Evolutionary conservation across 2,329 filamentous ascomycete genomes (phyloP).

Genomic region (Sporothrix globosa): DNA sequence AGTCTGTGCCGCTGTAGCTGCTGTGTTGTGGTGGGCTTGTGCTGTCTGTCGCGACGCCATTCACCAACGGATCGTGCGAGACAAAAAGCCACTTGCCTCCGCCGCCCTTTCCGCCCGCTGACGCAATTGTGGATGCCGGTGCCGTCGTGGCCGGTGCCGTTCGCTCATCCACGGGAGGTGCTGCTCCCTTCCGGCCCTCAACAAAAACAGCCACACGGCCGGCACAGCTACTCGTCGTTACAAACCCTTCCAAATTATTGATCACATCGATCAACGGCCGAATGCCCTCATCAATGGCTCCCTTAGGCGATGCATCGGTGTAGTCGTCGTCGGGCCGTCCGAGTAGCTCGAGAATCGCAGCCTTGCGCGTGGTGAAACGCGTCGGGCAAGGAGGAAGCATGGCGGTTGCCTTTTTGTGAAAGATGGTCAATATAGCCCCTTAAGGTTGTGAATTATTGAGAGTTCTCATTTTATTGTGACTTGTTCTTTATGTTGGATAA

Average conservation of each 20-base stretch:
- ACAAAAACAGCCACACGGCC: conserved; percentile 86
- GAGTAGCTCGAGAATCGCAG: conserved; percentile 71
- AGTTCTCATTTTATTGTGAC: background rate
- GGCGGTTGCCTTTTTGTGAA: background rate
- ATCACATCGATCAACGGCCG: conserved; percentile 76
- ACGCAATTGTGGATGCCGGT: conserved; percentile 49
- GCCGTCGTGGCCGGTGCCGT: conserved; percentile 39
- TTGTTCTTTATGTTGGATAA: background rate
- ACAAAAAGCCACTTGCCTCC: conserved; percentile 86
- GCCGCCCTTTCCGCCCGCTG: conserved; percentile 81
- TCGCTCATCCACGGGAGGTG: background rate
- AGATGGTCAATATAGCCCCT: too few species aligned
- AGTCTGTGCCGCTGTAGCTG: conserved; percentile 33
- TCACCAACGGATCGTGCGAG: conserved; percentile 71
- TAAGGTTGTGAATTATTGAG: too few species aligned
- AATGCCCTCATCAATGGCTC: conserved; percentile 79
- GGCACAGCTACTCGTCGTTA: conserved; percentile 92
- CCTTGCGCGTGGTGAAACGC: conserved; percentile 59
- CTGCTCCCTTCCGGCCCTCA: conserved; percentile 65
- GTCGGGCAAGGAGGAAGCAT: conserved; percentile 34
- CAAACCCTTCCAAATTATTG: conserved; percentile 73
- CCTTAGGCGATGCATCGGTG: conserved; percentile 85
- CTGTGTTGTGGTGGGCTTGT: conserved; percentile 20
- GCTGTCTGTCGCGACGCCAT: conserved; percentile 40
- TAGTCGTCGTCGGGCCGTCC: conserved; percentile 70